Conservation (phyloP, 2,329 filamentous ascomycete species). For the Plenodomus tracheiphilus region DNA sequence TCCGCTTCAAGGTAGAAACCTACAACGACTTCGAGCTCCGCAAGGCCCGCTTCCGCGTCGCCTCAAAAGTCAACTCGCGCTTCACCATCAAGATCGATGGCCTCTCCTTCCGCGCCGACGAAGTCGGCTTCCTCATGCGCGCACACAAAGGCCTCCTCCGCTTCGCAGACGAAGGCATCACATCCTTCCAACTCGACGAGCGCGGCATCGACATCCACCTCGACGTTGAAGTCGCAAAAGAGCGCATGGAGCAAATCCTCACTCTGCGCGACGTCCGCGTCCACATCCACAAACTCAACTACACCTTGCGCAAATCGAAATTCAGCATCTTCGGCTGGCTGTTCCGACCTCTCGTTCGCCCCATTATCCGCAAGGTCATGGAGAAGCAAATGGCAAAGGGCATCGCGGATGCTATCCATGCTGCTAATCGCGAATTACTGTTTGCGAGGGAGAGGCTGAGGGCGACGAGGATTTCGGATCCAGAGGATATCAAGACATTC, state of each 20-base stretch:
- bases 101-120: constrained; percentile 79
- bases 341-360: constrained; percentile 80
- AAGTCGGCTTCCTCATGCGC: constrained; percentile 87
- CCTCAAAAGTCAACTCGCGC: constrained; percentile 68
- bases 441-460: constrained; percentile 85
- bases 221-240: constrained; percentile 80
- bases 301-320: constrained; percentile 72
- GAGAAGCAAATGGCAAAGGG: constrained; percentile 76
- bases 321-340: constrained; percentile 80
- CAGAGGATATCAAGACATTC: constrained; percentile 79
- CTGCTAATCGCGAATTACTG: constrained; percentile 81
- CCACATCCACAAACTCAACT: constrained; percentile 83
- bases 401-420: constrained; percentile 70
- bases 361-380: constrained; percentile 76
- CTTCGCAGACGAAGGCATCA: constrained; percentile 80
- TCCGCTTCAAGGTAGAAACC: constrained; percentile 77
- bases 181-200: constrained; percentile 82
- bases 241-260: constrained; percentile 78
- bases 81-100: constrained; percentile 81
- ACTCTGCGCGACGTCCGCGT: constrained; percentile 76
- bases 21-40: constrained; percentile 85
- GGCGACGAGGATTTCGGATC: constrained; percentile 80
- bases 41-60: constrained; percentile 73
- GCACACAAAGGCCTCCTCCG: constrained; percentile 75
- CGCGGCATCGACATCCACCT: constrained; percentile 84